phyloP scores from a whole-genome alignment of 2,329 filamentous ascomycete species.

The Huntiella abstrusa region DNA sequence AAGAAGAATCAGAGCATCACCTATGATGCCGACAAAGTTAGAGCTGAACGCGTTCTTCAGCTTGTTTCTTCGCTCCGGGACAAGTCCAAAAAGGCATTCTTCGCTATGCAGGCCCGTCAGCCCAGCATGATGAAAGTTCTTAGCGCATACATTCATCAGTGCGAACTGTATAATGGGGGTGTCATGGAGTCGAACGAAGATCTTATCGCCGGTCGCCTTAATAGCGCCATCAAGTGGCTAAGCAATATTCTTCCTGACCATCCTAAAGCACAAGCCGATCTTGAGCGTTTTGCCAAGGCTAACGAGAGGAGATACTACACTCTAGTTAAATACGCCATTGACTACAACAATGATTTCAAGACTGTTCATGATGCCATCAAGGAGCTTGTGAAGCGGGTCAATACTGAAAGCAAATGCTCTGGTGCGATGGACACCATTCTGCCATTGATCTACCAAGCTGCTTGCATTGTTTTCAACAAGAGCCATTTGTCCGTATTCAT shows the following conservation, averaged over 20 bases:
- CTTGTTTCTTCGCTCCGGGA: slow-evolving; percentile 61
- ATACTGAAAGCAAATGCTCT: slow-evolving; percentile 23
- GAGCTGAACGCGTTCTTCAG: slow-evolving; percentile 68
- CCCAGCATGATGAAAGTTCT: slow-evolving; percentile 55
- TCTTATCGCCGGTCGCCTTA: slow-evolving; percentile 49
- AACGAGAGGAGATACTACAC: slow-evolving; percentile 84
- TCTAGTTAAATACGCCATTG: slow-evolving; percentile 70
- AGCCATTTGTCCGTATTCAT: slow-evolving; percentile 86
- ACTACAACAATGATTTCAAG: slow-evolving; percentile 74
- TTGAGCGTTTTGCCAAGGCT: slow-evolving; percentile 78
- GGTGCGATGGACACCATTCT: slow-evolving; percentile 62
- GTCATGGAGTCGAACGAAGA: slow-evolving; percentile 56
- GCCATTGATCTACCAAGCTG: slow-evolving; percentile 65
- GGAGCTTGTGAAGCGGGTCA: slow-evolving; percentile 68
- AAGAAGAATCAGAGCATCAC: slow-evolving; percentile 28
- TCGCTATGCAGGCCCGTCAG: slow-evolving; percentile 66
- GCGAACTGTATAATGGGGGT: slow-evolving; percentile 78
- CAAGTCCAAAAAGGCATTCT: slow-evolving; percentile 70
- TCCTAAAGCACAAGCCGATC: slow-evolving; percentile 50
- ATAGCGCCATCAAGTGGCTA: slow-evolving; percentile 54
- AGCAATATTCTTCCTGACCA: slow-evolving; percentile 60
- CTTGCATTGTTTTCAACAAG: slow-evolving; percentile 77
- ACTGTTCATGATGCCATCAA: slow-evolving; percentile 80
- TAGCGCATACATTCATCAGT: slow-evolving; percentile 59
- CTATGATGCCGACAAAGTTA: slow-evolving; percentile 51